A percentile compares a stretch with the other conserved stretches of the same genome.
These are phyloP conservation scores for Aspergillus alliaceus DNA, from an alignment of 2,329 filamentous ascomycete genomes.

Conservation along the genomic window DNA sequence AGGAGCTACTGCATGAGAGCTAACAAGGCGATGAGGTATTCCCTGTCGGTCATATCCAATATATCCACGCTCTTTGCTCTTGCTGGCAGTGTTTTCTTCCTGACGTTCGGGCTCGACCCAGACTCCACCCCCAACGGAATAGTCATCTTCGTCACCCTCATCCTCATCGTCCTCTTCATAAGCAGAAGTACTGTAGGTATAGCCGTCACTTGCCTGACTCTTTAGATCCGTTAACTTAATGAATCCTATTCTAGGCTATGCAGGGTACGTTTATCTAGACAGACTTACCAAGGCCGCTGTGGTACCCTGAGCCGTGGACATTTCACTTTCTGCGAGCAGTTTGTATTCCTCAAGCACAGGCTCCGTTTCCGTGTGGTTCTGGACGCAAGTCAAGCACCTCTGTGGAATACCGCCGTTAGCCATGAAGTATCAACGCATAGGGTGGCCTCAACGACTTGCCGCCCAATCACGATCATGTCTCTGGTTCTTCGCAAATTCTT, in stretches of 20 bases:
- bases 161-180: constrained; percentile 17
- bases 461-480: constrained; percentile 46
- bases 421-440: constrained; percentile 4
- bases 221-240: constrained; percentile 5
- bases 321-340: constrained; percentile 18
- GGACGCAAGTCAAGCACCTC: constrained; percentile 45
- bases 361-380: constrained; percentile 33
- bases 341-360: constrained; percentile 34
- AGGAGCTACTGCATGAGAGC: not conserved
- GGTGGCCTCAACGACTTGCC: constrained; percentile 34
- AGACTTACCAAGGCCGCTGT: constrained; percentile 10
- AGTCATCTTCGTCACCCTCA: constrained; percentile 7
- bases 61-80: constrained; percentile 10
- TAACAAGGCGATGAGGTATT: constrained; percentile 5
- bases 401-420: constrained; percentile 18
- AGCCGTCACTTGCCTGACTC: constrained; percentile 16
- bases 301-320: constrained; percentile 5
- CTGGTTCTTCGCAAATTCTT: constrained; percentile 52
- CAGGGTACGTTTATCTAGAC: not conserved
- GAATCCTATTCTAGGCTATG: not conserved
- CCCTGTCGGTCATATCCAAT: constrained; percentile 23
- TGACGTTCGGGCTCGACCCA: constrained; percentile 16
- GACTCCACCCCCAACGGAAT: constrained; percentile 18
- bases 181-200: not conserved
- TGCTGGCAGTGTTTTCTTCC: not conserved